Percentiles rank a stretch among this genome's conserved stretches.
Evolutionary conservation across 192 early-diverging fungal genomes (phyloP).

Genomic region (Neocallimastix lanati): DNA sequence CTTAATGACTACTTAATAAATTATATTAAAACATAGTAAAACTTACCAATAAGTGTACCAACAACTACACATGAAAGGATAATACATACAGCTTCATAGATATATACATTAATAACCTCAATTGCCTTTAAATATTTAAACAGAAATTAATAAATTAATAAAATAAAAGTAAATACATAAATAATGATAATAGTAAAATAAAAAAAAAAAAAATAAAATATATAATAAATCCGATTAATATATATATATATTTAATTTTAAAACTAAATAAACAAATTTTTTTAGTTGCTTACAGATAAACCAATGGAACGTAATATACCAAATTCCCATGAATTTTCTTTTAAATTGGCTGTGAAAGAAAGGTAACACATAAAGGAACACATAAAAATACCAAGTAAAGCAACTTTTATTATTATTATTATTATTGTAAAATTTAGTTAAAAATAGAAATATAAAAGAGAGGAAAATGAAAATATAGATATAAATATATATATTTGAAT

Average conservation of each 20-base stretch:
- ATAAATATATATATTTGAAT: too few species aligned
- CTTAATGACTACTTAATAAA: too few species aligned
- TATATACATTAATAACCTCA: constrained; percentile 7
- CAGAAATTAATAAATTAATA: too few species aligned
- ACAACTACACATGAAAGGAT: constrained; percentile 6
- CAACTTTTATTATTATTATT: constrained; percentile 1
- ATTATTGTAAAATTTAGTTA: background rate
- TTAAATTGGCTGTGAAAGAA: constrained; percentile 14
- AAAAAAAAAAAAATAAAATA: too few species aligned
- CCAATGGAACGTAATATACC: constrained; percentile 12
- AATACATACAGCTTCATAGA: constrained; percentile 13
- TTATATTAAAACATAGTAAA: too few species aligned
- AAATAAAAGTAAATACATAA: too few species aligned
- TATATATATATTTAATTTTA: too few species aligned
- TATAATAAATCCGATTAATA: too few species aligned
- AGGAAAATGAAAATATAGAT: too few species aligned
- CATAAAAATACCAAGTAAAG: constrained; percentile 10
- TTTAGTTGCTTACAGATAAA: constrained; percentile 2
- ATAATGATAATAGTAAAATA: too few species aligned
- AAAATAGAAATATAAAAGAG: background rate
- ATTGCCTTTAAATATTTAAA: constrained; percentile 1
- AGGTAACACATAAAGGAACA: constrained; percentile 14
- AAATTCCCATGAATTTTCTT: constrained; percentile 16
- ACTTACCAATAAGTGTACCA: constrained; percentile 9
- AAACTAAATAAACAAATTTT: background rate